Base-by-base conservation (phyloP, 2,329 filamentous ascomycete genomes). In the Neofusicoccum ribis region DNA sequence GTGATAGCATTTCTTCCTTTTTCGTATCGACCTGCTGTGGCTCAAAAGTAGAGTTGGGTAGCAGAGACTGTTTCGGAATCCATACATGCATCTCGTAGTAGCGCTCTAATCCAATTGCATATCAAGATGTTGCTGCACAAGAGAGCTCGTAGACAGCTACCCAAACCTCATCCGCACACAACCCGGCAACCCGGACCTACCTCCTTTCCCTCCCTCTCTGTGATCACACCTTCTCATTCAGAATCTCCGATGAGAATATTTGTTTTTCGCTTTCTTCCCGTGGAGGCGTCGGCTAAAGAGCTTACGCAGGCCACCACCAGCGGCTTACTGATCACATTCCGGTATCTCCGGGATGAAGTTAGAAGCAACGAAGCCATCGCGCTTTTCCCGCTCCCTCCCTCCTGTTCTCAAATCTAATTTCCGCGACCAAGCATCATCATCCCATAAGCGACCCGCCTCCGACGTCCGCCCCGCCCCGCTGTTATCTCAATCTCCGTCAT, bases 291-390 rank as follows among this genome's bases (percentile, higher is more conserved):
- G 39, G 41, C 7, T 44, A 12, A 44, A 14, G 12, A 43, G 56
- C 27, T 60, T 47, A 47, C 43, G 39, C 20, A 8, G 56, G 8
- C 34, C 31, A 36, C 56, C 31, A 47, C 20, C 6, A 20, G 37
- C 41, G 4, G 41, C 56, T 60, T 60, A 37, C 15, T 60, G 41
- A 60, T 60, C 56, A 36, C 1, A 17, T 17, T 14, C 43, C 56
- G 56, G 43, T 47, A 60, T 60, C 56, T 60, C 56, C 56, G 56
- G 56, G 9, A 59, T 59, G 39, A 59, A 31, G 54, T 11, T 11
- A 39, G 37, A 39, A 15, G 37, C 37, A 31, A 31, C 6, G 27
- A 31, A 31, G 27, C 46, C 43, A 56, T 56, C 17, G 37, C 34
- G 17, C 39, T 17, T 14, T n/a, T 31, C 27, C 27, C 27, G 27